These are phyloP conservation scores for Dactylellina drechsleri DNA, from an alignment of 2,329 filamentous ascomycete genomes.

Conservation along the genomic window DNA sequence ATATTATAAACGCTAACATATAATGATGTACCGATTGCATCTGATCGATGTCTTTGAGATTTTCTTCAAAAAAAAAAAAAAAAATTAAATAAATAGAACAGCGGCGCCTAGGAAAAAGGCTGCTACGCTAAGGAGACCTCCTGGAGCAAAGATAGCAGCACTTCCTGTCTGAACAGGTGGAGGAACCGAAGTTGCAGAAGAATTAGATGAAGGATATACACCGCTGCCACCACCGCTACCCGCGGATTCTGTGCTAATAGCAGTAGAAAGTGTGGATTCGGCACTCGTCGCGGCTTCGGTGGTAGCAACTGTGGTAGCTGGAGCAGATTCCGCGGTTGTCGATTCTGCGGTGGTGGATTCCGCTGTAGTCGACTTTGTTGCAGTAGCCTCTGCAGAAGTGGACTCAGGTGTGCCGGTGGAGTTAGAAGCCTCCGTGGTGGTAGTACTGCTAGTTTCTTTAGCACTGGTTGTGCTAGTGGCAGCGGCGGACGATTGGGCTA, in stretches of 20 bases:
- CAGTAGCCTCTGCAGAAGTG: too few species aligned
- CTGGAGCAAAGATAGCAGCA: background rate
- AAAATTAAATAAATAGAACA: too few species aligned
- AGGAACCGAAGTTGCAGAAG: background rate
- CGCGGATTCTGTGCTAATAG: background rate
- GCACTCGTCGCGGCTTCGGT: background rate
- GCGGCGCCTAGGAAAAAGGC: too few species aligned
- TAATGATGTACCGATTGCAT: too few species aligned
- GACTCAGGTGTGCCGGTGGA: too few species aligned
- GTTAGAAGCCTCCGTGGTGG: background rate
- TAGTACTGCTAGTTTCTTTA: background rate
- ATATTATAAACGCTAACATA: too few species aligned
- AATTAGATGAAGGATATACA: slow-evolving; percentile 4
- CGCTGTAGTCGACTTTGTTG: too few species aligned
- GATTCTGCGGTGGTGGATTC: too few species aligned
- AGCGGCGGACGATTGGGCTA: background rate
- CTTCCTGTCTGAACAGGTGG: slow-evolving; percentile 2
- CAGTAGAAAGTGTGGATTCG: background rate
- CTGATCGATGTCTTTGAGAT: too few species aligned
- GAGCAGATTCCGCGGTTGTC: background rate
- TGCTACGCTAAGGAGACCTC: background rate
- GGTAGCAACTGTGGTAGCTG: background rate
- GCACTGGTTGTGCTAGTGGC: background rate
- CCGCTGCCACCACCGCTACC: background rate
- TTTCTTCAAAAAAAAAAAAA: too few species aligned